A percentile compares a stretch with the other conserved stretches of the same genome.
These are phyloP conservation scores for Dimocarpus longan DNA, from an alignment of 345 rosid species.

Conservation along the genomic window DNA sequence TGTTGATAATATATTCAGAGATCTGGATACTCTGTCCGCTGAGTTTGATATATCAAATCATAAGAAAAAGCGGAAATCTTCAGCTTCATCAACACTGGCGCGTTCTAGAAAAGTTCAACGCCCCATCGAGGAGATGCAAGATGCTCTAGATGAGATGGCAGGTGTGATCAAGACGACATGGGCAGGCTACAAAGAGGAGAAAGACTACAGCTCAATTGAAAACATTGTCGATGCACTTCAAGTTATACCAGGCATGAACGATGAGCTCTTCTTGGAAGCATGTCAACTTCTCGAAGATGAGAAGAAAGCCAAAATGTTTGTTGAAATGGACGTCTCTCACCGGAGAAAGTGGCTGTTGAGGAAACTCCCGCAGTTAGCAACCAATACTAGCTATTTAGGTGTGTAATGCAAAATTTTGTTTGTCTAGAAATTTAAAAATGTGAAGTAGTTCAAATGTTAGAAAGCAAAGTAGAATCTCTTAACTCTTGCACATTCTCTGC, in stretches of 20 bases:
- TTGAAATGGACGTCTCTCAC: constrained; percentile 41
- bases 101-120: constrained; percentile 32
- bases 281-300: constrained; percentile 50
- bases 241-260: constrained; percentile 49
- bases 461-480: no score
- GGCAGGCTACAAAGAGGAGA: neutral
- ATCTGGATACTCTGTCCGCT: constrained; percentile 20
- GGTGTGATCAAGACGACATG: constrained; percentile 1
- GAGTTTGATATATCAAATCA: constrained; percentile 32
- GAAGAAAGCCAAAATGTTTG: constrained; percentile 38
- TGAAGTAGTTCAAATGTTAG: neutral
- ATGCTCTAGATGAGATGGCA: constrained; percentile 13
- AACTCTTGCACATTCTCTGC: neutral
- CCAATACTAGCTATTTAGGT: neutral
- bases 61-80: constrained; percentile 32
- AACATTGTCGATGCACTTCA: constrained; percentile 52
- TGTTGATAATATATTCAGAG: constrained; percentile 27
- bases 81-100: constrained; percentile 18
- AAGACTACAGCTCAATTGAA: constrained; percentile 36
- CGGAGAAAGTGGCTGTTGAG: constrained; percentile 41
- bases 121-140: constrained; percentile 24
- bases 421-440: neutral
- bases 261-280: constrained; percentile 52
- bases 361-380: constrained; percentile 28
- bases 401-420: neutral